Base-by-base conservation (phyloP, 257 asterid species). In the Primulina eburnea region DNA sequence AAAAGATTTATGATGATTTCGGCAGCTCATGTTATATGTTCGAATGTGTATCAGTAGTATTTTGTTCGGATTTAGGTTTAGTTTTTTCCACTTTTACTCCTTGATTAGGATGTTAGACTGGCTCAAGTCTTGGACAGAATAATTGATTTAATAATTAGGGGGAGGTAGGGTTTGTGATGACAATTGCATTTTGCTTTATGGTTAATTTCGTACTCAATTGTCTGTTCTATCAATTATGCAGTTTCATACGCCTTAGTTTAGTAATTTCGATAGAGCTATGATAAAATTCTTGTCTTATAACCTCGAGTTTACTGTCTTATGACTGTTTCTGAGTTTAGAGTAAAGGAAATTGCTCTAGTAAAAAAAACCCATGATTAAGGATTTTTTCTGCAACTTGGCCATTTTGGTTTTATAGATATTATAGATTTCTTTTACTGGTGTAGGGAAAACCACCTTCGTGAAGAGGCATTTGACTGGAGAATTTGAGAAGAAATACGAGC, bases 401-500 rank as follows among this genome's bases (percentile, higher is more conserved):
- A 18, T 66, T 50, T 30, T 60, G 29, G 58, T 24, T 63, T 18
- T 32, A 24, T 11, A 5, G 26, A 30, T 24, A 60, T 18, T 32
- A 24, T 11, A 5, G 26, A 30, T 63, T 73, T 29, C 32, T 33
- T 60, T 0, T 59, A 18, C 14, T 75, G 10, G 37, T 79, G 4
- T 90, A 89, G 96, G 96, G 2, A 90, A 90, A 62, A 90, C 95
- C 3, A 88, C 96, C 4, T 90, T 90, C 69, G 96, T 90, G 77
- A 90, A 90, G 76, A 88, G 96, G 83, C 96, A 90, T 82, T 82
- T 90, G 12, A 90, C 96, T 6, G 96, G 96, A 64, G 96, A 89
- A 89, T 89, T 87, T 12, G 96, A 89, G 86, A 89, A 89, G 86
- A 89, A 87, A 83, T 89, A 89, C 58, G 96, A 89, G 66, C 94